These are phyloP conservation scores for Pseudogymnoascus destructans DNA, from an alignment of 2,329 filamentous ascomycete genomes.

Conservation along the genomic window DNA sequence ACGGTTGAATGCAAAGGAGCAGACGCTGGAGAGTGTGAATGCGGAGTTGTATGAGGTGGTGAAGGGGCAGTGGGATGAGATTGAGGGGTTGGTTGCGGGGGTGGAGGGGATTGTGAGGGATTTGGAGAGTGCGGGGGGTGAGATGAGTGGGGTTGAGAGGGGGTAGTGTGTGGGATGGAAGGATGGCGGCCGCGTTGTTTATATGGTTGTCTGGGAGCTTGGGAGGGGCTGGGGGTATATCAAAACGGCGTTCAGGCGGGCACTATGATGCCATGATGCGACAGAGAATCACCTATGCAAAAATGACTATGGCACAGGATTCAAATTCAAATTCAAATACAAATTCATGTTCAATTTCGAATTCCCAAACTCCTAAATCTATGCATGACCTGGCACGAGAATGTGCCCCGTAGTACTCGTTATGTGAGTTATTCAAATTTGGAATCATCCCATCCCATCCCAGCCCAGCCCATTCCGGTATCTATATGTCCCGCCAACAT, in stretches of 20 bases:
- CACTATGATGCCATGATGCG: neutral
- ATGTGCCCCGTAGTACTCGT: neutral
- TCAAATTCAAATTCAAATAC: neutral
- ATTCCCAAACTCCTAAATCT: conserved; percentile 9
- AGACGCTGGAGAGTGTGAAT: conserved; percentile 45
- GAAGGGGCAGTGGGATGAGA: conserved; percentile 40
- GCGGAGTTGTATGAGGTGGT: conserved; percentile 39
- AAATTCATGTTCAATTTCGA: neutral
- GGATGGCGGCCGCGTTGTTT: conserved; percentile 1
- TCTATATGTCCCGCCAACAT: neutral
- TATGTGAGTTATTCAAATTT: neutral
- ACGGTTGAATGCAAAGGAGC: conserved; percentile 43
- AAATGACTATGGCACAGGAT: neutral
- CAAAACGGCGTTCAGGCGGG: neutral
- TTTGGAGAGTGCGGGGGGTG: conserved; percentile 34
- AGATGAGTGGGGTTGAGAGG: conserved; percentile 2
- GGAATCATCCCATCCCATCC: neutral
- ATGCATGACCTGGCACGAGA: neutral
- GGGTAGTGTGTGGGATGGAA: conserved; percentile 12
- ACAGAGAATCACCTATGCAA: neutral
- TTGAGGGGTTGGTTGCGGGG: conserved; percentile 35
- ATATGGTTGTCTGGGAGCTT: neutral
- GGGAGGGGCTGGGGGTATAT: neutral
- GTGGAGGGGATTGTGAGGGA: conserved; percentile 42
- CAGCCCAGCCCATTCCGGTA: neutral